Evolutionary conservation across 2,329 filamentous ascomycete species (phyloP).

Genomic region (Stromatinia cepivora): DNA sequence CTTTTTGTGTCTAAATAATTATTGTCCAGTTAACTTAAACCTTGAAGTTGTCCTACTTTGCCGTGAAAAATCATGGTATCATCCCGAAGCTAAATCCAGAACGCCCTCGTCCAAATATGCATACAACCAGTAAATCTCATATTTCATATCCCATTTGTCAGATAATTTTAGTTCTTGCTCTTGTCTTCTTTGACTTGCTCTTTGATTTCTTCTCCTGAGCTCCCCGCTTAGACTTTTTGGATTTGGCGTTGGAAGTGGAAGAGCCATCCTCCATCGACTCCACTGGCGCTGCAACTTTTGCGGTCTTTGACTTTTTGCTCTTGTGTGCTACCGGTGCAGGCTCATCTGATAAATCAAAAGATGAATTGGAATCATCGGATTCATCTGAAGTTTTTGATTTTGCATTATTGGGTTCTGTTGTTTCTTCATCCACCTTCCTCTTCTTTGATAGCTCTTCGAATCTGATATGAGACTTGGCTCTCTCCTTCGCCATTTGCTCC

Average conservation of each 20-base stretch:
- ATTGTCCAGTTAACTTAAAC: not conserved
- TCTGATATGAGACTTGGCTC: conserved; percentile 50
- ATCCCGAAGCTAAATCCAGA: conserved; percentile 19
- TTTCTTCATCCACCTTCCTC: conserved; percentile 32
- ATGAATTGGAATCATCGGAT: conserved; percentile 30
- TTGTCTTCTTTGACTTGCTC: conserved; percentile 20
- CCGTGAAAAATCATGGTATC: conserved; percentile 21
- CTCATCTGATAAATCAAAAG: conserved; percentile 25
- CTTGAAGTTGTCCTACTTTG: not conserved
- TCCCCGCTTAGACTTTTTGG: conserved; percentile 9
- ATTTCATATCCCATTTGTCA: not conserved
- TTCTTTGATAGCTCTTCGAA: conserved; percentile 46
- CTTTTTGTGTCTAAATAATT: not conserved
- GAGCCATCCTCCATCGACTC: conserved; percentile 9
- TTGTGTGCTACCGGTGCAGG: conserved; percentile 17
- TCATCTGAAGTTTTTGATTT: conserved; percentile 25
- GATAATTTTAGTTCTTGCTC: conserved; percentile 8
- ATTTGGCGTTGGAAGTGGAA: not conserved
- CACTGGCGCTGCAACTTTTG: conserved; percentile 28
- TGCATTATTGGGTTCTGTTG: conserved; percentile 6
- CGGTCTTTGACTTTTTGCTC: conserved; percentile 40
- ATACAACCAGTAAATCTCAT: not conserved
- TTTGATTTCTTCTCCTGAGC: conserved; percentile 20
- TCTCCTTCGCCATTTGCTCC: conserved; percentile 51
- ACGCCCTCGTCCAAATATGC: conserved; percentile 15